phyloP scores from a whole-genome alignment of 495 filamentous ascomycete genomes.

The Aeminium ludgeri region DNA sequence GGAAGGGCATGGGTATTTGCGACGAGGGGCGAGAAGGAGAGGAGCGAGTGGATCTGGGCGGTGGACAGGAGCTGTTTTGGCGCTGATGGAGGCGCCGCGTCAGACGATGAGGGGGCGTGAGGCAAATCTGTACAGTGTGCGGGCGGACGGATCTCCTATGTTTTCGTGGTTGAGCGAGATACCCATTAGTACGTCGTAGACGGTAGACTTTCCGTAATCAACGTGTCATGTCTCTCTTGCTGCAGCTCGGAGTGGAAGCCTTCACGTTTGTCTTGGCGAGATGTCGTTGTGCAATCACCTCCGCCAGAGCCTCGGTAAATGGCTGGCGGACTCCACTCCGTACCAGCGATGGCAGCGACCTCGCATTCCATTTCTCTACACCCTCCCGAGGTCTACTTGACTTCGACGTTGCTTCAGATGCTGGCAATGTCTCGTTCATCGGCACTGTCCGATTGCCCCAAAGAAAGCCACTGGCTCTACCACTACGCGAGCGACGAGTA shows the following conservation, averaged over 20 bases:
- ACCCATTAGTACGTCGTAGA: too few species aligned
- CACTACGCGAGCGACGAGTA: conserved; percentile 12
- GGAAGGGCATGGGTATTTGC: conserved; percentile 93
- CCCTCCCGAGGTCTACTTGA: too few species aligned
- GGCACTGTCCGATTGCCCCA: background rate
- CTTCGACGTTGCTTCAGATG: too few species aligned
- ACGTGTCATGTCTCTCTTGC: background rate
- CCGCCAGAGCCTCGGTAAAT: background rate
- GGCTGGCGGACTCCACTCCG: background rate
- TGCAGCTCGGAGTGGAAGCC: background rate
- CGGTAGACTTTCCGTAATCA: too few species aligned
- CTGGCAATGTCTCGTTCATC: too few species aligned
- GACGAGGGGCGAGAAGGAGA: conserved; percentile 68
- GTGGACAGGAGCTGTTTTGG: conserved; percentile 46
- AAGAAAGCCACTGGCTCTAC: conserved; percentile 13
- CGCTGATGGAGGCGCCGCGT: conserved; percentile 4
- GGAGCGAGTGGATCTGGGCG: conserved; percentile 84
- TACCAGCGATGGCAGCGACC: background rate
- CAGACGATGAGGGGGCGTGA: too few species aligned
- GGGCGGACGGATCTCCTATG: too few species aligned
- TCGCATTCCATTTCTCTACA: too few species aligned
- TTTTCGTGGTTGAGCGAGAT: too few species aligned
- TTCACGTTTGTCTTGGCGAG: background rate
- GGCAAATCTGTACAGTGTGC: too few species aligned
- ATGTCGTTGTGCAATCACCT: background rate